phyloP scores from a whole-genome alignment of 257 asterid species.

The Agastache rugosa region DNA sequence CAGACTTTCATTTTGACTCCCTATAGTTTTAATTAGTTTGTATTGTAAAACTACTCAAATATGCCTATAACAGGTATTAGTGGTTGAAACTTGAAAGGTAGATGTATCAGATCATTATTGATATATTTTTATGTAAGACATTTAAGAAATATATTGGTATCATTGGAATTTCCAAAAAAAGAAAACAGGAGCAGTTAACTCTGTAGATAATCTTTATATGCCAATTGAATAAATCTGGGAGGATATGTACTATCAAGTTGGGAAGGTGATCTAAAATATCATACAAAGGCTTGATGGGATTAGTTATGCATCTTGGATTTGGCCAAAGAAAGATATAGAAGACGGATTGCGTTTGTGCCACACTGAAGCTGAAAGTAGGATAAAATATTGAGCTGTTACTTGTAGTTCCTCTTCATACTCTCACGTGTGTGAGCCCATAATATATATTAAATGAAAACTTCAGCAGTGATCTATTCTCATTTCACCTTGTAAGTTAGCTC shows the following conservation, averaged over 20 bases:
- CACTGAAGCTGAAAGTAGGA: conserved; percentile 11
- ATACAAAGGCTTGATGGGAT: conserved; percentile 10
- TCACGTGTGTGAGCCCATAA: background rate
- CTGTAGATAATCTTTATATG: background rate
- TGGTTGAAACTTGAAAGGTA: conserved; percentile 9
- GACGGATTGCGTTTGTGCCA: conserved; percentile 8
- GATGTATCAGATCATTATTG: too few relatives aligned
- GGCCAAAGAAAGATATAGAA: conserved; percentile 2
- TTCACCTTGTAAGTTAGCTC: background rate
- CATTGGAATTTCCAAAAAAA: conserved; percentile 7
- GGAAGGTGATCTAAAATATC: background rate
- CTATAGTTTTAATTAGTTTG: background rate
- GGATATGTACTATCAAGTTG: background rate
- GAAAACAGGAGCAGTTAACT: background rate
- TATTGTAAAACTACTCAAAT: background rate
- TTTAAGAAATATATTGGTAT: too few relatives aligned
- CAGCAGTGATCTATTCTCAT: background rate
- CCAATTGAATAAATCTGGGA: background rate
- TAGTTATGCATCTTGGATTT: background rate
- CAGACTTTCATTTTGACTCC: background rate
- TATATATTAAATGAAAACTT: background rate
- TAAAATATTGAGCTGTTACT: conserved; percentile 14
- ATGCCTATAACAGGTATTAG: conserved; percentile 16
- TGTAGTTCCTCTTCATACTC: conserved; percentile 16
- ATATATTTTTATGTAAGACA: too few relatives aligned